Conservation (phyloP, 2,329 filamentous ascomycete species). For the Scedosporium aurantiacum region DNA sequence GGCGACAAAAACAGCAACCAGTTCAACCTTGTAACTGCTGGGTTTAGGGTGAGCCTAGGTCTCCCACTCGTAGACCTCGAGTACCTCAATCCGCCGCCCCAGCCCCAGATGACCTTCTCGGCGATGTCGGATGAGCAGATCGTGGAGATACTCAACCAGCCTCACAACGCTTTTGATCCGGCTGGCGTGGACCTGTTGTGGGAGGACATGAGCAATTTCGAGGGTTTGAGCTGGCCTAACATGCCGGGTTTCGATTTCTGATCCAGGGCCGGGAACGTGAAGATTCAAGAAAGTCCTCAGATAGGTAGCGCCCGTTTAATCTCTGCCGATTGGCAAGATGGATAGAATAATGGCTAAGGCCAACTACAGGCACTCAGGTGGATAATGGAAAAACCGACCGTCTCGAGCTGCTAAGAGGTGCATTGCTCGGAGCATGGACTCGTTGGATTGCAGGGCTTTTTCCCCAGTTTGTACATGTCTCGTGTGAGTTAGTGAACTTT, state of each 20-base stretch:
- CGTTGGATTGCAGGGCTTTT: conserved; percentile 29
- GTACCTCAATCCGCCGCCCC: background rate
- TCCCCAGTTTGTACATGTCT: conserved; percentile 23
- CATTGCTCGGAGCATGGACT: conserved; percentile 27
- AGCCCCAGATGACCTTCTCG: conserved; percentile 42
- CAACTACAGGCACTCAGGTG: background rate
- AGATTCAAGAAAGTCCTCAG: too few species aligned
- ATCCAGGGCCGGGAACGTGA: too few species aligned
- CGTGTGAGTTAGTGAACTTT: background rate
- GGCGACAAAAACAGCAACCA: too few species aligned
- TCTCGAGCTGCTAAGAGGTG: conserved; percentile 27
- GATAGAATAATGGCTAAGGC: background rate
- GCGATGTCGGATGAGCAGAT: conserved; percentile 62
- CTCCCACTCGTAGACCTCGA: too few species aligned
- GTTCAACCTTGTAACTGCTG: too few species aligned
- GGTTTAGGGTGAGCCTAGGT: too few species aligned
- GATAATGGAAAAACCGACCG: conserved; percentile 15
- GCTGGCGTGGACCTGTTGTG: conserved; percentile 44
- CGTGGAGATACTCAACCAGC: conserved; percentile 52
- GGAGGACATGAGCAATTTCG: conserved; percentile 47
- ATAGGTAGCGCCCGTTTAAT: too few species aligned
- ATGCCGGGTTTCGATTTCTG: background rate
- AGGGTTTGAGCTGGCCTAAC: conserved; percentile 42
- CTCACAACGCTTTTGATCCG: conserved; percentile 46
- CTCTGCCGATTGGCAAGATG: conserved; percentile 12